Evolutionary conservation across 2,329 filamentous ascomycete species (phyloP), one percentile per base, ranked within the genome.

Genomic region (Ambrosiella cleistominuta): DNA sequence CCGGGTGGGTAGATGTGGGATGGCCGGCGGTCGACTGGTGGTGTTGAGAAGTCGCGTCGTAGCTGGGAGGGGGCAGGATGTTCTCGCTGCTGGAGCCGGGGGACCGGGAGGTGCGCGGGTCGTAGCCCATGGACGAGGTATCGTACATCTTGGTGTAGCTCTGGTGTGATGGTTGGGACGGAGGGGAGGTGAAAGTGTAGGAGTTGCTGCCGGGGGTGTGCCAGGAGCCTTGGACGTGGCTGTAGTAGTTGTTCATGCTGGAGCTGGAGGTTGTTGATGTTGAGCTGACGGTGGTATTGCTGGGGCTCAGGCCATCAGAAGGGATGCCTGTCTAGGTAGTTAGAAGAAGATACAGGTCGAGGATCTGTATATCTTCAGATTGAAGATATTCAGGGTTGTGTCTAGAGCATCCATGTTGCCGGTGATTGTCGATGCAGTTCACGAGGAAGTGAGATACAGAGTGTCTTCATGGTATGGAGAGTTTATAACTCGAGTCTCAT

Each of bases 21-120:
- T 39, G 81, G 74, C 50, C 8, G 42, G 19, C 35, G n/a, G 44
- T 17, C 13, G 42, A 38, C 12, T 51, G 45, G 37, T 53, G 58
- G n/a, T 82, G 78, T 61, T 84, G 75, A 63, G 82, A 80, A 15
- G 37, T 19, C 17, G 51, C 15, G 62, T 80, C 74, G 62, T 86
- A 83, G 69, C 83, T 88, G 6, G 83, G 77, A 61, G 84, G 80
- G 57, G 79, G 75, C 61, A 85, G 78, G 57, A 90, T 72, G 54
- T 75, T 76, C 66, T 88, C 81, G 53, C 73, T 74, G 36, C 75
- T 72, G 7, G 78, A 75, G 8, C 72, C 68, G 12, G 85, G 83
- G 1, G 58, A 60, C 7, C 58, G 57, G 8, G 57, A 59, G 6
- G 53, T 54, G 36, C 58, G 54, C 9, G 58, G 40, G 19, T 60